phyloP scores from a whole-genome alignment of 345 rosid genomes.

The Turritis glabra region DNA sequence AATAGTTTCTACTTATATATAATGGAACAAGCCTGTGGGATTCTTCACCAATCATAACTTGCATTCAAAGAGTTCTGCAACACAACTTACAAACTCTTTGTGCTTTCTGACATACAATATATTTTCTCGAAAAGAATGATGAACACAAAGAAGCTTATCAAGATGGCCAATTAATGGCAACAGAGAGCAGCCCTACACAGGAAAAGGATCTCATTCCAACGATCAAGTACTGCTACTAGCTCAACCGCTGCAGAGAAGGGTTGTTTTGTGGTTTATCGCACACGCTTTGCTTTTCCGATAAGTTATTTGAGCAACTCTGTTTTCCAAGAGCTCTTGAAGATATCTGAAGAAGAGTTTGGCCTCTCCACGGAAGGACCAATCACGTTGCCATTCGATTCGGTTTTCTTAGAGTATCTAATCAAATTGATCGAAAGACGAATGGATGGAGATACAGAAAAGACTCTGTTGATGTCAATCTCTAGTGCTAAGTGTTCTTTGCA shows the following conservation, averaged over 20 bases:
- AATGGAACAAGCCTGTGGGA: not conserved
- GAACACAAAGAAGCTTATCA: conserved; percentile 26
- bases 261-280: conserved; percentile 45
- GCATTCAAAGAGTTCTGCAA: not conserved
- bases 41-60: not conserved
- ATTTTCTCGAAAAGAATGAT: not conserved
- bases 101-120: too few relatives aligned
- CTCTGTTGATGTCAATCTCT: conserved; percentile 33
- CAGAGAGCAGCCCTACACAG: conserved; percentile 25
- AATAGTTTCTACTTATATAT: not conserved
- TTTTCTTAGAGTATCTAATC: conserved; percentile 32
- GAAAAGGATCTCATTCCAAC: conserved; percentile 30
- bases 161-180: conserved; percentile 39
- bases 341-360: conserved; percentile 41
- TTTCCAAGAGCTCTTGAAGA: conserved; percentile 41
- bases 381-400: conserved; percentile 39
- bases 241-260: conserved; percentile 29
- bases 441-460: conserved; percentile 38
- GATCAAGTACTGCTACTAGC: not conserved
- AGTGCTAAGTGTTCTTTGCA: conserved; percentile 15
- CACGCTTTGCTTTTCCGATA: conserved; percentile 35
- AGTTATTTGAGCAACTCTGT: conserved; percentile 31
- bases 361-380: conserved; percentile 36
- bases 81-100: not conserved
- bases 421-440: conserved; percentile 22